Conservation (phyloP, 73 alveolate genomes). For the Paraurostyla sp. region DNA sequence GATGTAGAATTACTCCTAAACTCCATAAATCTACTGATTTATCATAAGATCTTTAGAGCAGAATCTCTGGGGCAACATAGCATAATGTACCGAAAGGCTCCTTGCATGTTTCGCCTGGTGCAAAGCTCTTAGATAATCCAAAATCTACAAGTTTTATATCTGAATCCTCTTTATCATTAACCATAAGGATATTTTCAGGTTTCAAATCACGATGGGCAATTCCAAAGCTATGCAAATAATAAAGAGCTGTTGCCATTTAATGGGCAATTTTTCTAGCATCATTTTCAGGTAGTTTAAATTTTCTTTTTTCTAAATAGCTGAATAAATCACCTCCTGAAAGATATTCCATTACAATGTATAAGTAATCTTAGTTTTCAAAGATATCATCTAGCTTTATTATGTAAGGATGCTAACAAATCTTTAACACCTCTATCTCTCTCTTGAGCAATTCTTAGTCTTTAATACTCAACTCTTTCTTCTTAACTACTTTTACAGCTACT, state of each 20-base stretch:
- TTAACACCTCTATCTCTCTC: slow-evolving; percentile 90
- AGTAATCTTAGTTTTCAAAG: slow-evolving; percentile 84
- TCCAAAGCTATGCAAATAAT: slow-evolving; percentile 85
- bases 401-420: slow-evolving; percentile 94
- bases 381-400: slow-evolving; percentile 86
- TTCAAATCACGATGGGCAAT: slow-evolving; percentile 89
- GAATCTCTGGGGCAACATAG: slow-evolving; percentile 82
- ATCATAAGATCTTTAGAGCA: slow-evolving; percentile 68
- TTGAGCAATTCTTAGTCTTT: slow-evolving; percentile 67
- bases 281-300: slow-evolving; percentile 77
- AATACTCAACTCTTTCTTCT: slow-evolving; percentile 59
- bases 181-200: slow-evolving; percentile 91
- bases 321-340: slow-evolving; percentile 86
- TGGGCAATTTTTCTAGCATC: slow-evolving; percentile 82
- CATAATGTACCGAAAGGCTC: slow-evolving; percentile 89
- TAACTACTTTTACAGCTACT: slow-evolving; percentile 74
- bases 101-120: slow-evolving; percentile 87
- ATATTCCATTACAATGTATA: slow-evolving; percentile 89
- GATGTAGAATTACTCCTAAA: slow-evolving; percentile 72
- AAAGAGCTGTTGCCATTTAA: slow-evolving; percentile 84
- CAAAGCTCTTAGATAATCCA: slow-evolving; percentile 88
- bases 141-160: slow-evolving; percentile 87
- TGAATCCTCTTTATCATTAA: slow-evolving; percentile 69
- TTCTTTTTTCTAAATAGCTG: slow-evolving; percentile 78
- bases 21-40: slow-evolving; percentile 80